phyloP scores from a whole-genome alignment of 331 rosid genomes.

The Cydonia oblonga region DNA sequence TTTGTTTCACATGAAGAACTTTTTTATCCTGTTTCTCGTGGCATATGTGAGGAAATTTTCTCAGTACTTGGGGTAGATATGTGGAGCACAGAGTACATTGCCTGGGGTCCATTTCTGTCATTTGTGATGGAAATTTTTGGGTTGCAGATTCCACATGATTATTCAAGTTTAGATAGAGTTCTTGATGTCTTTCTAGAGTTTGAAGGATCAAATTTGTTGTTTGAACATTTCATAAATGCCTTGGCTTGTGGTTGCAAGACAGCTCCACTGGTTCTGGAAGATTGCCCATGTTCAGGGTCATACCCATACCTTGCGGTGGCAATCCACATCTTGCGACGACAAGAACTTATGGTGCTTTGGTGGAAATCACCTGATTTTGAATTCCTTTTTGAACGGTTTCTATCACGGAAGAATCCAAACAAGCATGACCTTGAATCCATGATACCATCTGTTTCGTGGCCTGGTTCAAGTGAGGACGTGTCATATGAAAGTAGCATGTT shows the following conservation, averaged over 20 bases:
- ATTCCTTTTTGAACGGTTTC: constrained; percentile 76
- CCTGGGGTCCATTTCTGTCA: constrained; percentile 73
- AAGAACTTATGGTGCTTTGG: constrained; percentile 89
- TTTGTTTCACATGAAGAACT: constrained; percentile 64
- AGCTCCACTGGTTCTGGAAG: constrained; percentile 49
- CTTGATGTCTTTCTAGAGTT: constrained; percentile 61
- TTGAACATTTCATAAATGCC: constrained; percentile 65
- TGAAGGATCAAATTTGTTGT: constrained; percentile 52
- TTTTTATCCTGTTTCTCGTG: constrained; percentile 57
- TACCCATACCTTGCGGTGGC: constrained; percentile 82
- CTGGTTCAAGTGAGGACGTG: constrained; percentile 77
- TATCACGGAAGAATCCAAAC: constrained; percentile 73
- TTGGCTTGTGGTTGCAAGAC: constrained; percentile 64
- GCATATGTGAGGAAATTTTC: constrained; percentile 68
- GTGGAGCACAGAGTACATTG: constrained; percentile 48
- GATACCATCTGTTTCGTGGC: constrained; percentile 98
- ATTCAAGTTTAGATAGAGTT: constrained; percentile 70
- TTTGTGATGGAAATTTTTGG: constrained; percentile 70
- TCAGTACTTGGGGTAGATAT: constrained; percentile 47
- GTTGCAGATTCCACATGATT: constrained; percentile 61
- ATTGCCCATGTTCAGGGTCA: constrained; percentile 88
- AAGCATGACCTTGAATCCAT: constrained; percentile 81
- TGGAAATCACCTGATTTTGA: constrained; percentile 87
- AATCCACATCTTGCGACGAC: constrained; percentile 68
- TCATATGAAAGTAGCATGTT: constrained; percentile 66